A percentile compares a stretch with the other conserved stretches of the same genome.
Conservation (phyloP, 2,329 filamentous ascomycete species). For the Thielaviopsis populi region DNA sequence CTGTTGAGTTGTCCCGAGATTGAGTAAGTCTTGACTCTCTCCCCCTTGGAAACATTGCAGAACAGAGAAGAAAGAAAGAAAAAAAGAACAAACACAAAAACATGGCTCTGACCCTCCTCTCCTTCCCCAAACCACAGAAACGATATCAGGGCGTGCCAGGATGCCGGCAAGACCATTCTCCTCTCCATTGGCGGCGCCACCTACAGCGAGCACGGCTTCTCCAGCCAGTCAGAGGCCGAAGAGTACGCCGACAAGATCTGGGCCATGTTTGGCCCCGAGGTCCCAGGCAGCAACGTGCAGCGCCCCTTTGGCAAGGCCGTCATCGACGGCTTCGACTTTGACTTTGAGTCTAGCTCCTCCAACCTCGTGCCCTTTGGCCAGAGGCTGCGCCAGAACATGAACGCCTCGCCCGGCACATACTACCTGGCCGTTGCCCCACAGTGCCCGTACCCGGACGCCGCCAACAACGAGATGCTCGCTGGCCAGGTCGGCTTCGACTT, state of each 20-base stretch:
- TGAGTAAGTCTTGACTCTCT: conserved; percentile 32
- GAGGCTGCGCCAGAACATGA: conserved; percentile 31
- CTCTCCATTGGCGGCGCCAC: conserved; percentile 33
- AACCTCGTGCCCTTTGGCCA: conserved; percentile 26
- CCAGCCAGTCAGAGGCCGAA: conserved; percentile 22
- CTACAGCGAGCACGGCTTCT: conserved; percentile 38
- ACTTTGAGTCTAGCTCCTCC: conserved; percentile 24
- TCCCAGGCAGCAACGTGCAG: conserved; percentile 22
- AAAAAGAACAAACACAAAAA: neutral
- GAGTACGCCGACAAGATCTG: conserved; percentile 28
- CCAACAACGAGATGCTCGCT: conserved; percentile 27
- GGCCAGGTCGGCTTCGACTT: conserved; percentile 29
- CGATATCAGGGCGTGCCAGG: conserved; percentile 30
- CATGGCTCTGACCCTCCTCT: neutral
- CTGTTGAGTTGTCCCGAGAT: conserved; percentile 49
- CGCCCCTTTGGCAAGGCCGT: conserved; percentile 26
- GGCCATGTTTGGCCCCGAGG: conserved; percentile 27
- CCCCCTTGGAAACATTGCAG: too few species aligned
- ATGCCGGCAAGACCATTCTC: conserved; percentile 29
- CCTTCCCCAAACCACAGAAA: conserved; percentile 22
- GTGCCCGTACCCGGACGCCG: conserved; percentile 25
- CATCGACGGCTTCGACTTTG: conserved; percentile 32
- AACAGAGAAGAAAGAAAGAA: neutral
- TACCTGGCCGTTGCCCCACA: conserved; percentile 33
- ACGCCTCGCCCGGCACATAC: conserved; percentile 25